These are phyloP conservation scores for Talaromyces ruber DNA, from an alignment of 495 filamentous ascomycete genomes.

Conservation along the genomic window DNA sequence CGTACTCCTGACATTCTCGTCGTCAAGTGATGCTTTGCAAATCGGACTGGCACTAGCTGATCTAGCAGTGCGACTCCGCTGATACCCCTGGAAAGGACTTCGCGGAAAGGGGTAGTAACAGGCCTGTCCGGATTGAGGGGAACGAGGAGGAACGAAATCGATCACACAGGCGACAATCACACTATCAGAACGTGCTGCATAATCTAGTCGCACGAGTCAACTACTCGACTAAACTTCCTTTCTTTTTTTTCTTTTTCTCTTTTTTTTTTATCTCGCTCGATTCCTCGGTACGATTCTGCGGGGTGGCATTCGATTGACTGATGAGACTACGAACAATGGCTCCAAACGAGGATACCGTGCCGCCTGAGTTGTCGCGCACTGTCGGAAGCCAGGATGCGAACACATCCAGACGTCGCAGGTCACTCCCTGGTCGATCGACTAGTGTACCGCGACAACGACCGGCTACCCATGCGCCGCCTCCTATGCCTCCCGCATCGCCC, in stretches of 20 bases:
- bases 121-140: not conserved
- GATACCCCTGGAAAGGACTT: not conserved
- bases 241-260: not conserved
- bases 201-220: not conserved
- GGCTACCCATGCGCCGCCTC: constrained; percentile 15
- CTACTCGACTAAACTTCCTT: not conserved
- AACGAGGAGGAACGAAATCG: not conserved
- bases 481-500: constrained; percentile 59
- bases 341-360: not conserved
- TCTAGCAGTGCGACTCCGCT: not conserved
- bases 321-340: not conserved
- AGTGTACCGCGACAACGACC: constrained; percentile 12
- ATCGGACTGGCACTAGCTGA: not conserved
- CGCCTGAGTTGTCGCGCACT: not conserved
- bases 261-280: not conserved
- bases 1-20: not conserved
- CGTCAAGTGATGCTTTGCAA: not conserved
- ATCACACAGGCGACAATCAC: not conserved
- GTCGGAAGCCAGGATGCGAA: constrained; percentile 3
- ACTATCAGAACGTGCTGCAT: not conserved
- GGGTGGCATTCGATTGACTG: not conserved
- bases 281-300: not conserved
- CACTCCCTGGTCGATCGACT: constrained; percentile 23
- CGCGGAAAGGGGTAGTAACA: not conserved
- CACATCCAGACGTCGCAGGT: constrained; percentile 30